Base-by-base conservation (phyloP, 1,139 yeast species). In the Hyphopichia burtonii region DNA sequence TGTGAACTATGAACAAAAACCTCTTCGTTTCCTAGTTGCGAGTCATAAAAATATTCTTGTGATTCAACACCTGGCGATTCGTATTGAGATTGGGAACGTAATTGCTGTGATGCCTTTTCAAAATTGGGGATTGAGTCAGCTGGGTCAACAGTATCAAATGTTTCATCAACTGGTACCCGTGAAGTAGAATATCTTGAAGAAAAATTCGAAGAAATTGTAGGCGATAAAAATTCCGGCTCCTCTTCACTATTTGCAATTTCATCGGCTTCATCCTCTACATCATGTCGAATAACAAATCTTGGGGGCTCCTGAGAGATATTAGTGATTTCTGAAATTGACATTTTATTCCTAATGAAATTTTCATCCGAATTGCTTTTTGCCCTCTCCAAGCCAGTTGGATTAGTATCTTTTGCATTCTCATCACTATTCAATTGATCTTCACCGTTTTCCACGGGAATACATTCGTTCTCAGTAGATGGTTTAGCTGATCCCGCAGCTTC, bases 221-320 rank as follows among this genome's bases (percentile, higher is more conserved):
- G 15, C 4, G 12, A n/a, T 12, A 33, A 12, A 19, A 46, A n/a
- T 12, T 46, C 53, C 3, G 45, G 50, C 20, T 49, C 53, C 8
- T 43, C 51, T 33, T 48, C 53, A 35, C 53, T 49, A 35, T 49
- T 46, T n/a, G 36, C 53, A 3, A 48, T 37, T 2, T 38, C 25
- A 10, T 42, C 45, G 10, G 33, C 45, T 3, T 37, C 37, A 5
- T 31, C 39, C 4, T 35, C 35, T 3, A 27, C 17, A 19, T 15
- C 32, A 30, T 14, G 17, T 17, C 14, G 4, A 17, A 25, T 30
- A 5, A 30, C 32, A 30, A 30, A 30, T 25, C 4, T 25, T 25
- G 28, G 28, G 3, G 28, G 12, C 28, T 25, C n/a, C 7, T 12
- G 7, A 11, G 11, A 6, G n/a, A n/a, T n/a, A 31, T 31, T n/a